Base-by-base conservation (phyloP, 441 rosid species). In the California macrophylla region DNA sequence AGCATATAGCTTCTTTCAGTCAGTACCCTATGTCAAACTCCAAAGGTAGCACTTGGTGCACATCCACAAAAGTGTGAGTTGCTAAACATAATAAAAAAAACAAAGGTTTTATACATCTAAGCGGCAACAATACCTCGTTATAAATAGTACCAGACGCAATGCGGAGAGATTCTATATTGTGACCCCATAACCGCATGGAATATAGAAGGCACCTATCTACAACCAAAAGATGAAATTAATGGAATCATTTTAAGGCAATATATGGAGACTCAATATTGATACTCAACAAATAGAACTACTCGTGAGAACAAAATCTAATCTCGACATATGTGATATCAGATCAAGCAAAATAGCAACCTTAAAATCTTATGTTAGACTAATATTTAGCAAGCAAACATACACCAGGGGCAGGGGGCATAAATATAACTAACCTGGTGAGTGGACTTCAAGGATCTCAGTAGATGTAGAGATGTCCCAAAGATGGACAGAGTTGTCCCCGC, bases 91-190 rank as follows among this genome's bases (percentile, higher is more conserved):
- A 69, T 7, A 64, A 1, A 65, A 32, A 30, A 42, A 64, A 10
- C 62, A 42, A 28, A 12, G 12, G 64, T 8, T 52, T 34, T n/a
- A 20, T 62, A 6, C 64, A 24, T 58, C 24, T 58, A 25, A 58
- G 15, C 15, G 64, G 28, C n/a, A 58, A 58, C 10, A 16, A 24
- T 24, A 90, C 97, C 98, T 94, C 96, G 78, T 90, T 94, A 68
- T 79, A 89, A 69, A 94, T 94, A 71, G 97, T 92, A 21, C 97
- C 99, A 52, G 88, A 90, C 66, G 99, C 97, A 54, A 94, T 80
- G 45, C 79, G 87, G 65, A 94, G 88, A 54, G 83, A 76, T 52
- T 81, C 83, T 60, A 89, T 76, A 83, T 66, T 84, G 63, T 86
- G 80, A 5, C 98, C 99, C 96, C 93, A 90, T 71, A 94, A 79